Percentiles rank a stretch among this genome's conserved stretches.
phyloP scores from a whole-genome alignment of 1,284 basidiomycete genomes.

The Leccinum brunneo-olivaceum region DNA sequence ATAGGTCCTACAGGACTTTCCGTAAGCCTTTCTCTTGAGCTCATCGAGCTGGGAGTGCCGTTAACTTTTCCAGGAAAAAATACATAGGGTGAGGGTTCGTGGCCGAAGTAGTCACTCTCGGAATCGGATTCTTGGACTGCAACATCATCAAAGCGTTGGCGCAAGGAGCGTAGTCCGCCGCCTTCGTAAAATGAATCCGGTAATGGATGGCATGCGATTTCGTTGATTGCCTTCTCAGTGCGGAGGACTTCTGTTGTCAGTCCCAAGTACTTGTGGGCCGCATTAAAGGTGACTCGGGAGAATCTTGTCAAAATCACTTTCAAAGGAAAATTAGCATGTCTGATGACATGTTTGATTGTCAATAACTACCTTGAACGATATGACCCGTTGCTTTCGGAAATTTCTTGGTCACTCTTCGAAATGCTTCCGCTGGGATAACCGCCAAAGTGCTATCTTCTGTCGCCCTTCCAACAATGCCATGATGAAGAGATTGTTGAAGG shows the following conservation, averaged over 20 bases:
- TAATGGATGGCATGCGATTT: slow-evolving; percentile 91
- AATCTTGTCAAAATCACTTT: slow-evolving; percentile 92
- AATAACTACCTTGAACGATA: slow-evolving; percentile 78
- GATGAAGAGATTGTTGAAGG: slow-evolving; percentile 34
- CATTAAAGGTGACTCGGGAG: slow-evolving; percentile 93
- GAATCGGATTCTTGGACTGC: slow-evolving; percentile 40
- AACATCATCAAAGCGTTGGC: slow-evolving; percentile 74
- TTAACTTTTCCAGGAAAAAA: slow-evolving; percentile 17
- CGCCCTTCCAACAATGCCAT: slow-evolving; percentile 80
- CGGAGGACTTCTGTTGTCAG: slow-evolving; percentile 92
- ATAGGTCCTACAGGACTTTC: slow-evolving; percentile 22
- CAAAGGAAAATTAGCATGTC: slow-evolving; percentile 1
- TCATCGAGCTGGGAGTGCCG: slow-evolving; percentile 5
- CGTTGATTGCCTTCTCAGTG: slow-evolving; percentile 95
- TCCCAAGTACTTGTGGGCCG: slow-evolving; percentile 93
- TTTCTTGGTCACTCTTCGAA: slow-evolving; percentile 86
- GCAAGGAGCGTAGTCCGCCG: slow-evolving; percentile 84
- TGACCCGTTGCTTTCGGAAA: slow-evolving; percentile 96
- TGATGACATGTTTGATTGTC: not conserved
- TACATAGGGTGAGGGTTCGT: slow-evolving; percentile 19
- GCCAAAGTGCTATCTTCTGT: slow-evolving; percentile 93
- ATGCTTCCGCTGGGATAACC: slow-evolving; percentile 98
- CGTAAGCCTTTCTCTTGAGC: slow-evolving; percentile 19
- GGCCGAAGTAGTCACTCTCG: slow-evolving; percentile 52
- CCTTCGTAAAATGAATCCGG: slow-evolving; percentile 89